Conservation (phyloP, 179 eudicot species). For the Silene noctiflora region DNA sequence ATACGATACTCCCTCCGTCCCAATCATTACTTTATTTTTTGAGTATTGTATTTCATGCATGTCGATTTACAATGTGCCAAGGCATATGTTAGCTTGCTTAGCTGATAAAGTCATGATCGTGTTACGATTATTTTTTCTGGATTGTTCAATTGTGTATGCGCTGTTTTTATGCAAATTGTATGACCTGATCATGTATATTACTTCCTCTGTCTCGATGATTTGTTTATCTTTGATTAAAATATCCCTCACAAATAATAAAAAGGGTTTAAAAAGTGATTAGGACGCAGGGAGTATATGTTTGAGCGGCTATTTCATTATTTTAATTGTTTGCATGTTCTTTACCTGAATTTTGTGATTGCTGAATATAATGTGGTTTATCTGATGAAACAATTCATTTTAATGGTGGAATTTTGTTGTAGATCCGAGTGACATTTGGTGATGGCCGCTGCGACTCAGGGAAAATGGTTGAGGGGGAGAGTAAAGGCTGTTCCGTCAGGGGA, state of each 20-base stretch:
- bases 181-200: neutral
- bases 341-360: conserved; percentile 2
- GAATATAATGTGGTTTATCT: neutral
- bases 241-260: too few species aligned
- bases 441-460: conserved; percentile 58
- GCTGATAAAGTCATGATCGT: too few species aligned
- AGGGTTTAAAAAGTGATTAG: too few species aligned
- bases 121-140: too few species aligned
- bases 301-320: neutral
- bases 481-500: conserved; percentile 98
- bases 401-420: conserved; percentile 12
- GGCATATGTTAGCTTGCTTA: too few species aligned
- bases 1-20: neutral
- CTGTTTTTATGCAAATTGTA: neutral
- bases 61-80: neutral
- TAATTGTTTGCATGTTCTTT: neutral
- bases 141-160: neutral
- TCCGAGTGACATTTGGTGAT: conserved; percentile 34
- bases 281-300: neutral
- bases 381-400: neutral
- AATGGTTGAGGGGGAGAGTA: conserved; percentile 82
- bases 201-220: too few species aligned
- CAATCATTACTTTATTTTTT: too few species aligned
- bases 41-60: neutral
- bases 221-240: neutral